Conservation (phyloP, 345 rosid genomes). For the Citrus medica region DNA sequence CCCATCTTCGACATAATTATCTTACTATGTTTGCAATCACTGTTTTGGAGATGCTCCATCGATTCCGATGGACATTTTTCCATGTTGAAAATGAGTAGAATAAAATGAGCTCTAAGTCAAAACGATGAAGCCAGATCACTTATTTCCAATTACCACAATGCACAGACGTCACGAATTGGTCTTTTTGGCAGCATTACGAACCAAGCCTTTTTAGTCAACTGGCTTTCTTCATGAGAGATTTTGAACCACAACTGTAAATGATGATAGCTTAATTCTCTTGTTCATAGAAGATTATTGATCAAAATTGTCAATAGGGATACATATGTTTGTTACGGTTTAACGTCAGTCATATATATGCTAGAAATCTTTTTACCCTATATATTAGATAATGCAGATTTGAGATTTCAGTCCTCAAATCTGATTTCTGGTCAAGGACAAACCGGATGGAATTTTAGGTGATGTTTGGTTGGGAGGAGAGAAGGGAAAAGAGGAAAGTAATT, state of each 20-base stretch:
- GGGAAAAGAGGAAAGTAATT: no score
- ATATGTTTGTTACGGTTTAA: neutral
- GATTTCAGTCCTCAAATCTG: neutral
- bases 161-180: constrained; percentile 26
- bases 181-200: neutral
- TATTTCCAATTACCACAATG: constrained; percentile 35
- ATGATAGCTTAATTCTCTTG: constrained; percentile 2
- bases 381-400: neutral
- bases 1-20: constrained; percentile 93
- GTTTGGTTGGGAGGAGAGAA: no score
- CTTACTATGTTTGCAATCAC: constrained; percentile 71
- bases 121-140: constrained; percentile 60
- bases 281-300: constrained; percentile 10
- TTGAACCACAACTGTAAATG: neutral
- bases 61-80: constrained; percentile 95
- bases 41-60: constrained; percentile 69
- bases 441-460: neutral
- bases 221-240: neutral
- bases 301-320: neutral
- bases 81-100: constrained; percentile 92
- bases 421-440: neutral
- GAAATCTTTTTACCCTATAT: neutral
- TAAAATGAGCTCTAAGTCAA: constrained; percentile 59
- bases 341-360: no score
- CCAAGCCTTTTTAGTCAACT: neutral